A percentile compares a stretch with the other conserved stretches of the same genome.
phyloP scores from a whole-genome alignment of 2,329 filamentous ascomycete genomes.

The Hypoxylon sp. region DNA sequence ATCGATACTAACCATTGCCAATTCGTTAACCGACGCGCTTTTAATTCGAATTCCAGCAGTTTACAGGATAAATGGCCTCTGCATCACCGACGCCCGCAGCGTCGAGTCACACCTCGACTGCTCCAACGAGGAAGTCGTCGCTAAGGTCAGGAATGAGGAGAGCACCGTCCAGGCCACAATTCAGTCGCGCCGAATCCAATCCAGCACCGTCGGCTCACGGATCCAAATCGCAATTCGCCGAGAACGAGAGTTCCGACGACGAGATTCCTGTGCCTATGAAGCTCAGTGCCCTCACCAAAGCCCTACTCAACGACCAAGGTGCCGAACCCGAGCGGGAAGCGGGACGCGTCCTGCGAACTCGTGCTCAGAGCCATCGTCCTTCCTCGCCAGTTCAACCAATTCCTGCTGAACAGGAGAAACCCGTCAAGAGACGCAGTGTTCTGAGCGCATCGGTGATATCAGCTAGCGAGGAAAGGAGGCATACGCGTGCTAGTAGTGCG shows the following conservation, averaged over 20 bases:
- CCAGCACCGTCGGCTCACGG: slow-evolving; percentile 50
- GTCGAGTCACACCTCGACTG: slow-evolving; percentile 58
- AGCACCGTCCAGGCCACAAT: slow-evolving; percentile 59
- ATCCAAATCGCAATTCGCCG: slow-evolving; percentile 59
- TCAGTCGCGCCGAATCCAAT: slow-evolving; percentile 61
- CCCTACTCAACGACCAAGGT: slow-evolving; percentile 75
- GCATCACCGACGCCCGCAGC: slow-evolving; percentile 61
- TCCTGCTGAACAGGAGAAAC: slow-evolving; percentile 45
- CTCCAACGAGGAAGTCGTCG: slow-evolving; percentile 63
- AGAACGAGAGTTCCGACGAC: slow-evolving; percentile 92
- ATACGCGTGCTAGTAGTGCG: slow-evolving; percentile 61
- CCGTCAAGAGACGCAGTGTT: slow-evolving; percentile 61
- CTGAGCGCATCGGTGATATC: slow-evolving; percentile 60
- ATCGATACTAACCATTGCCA: slow-evolving; percentile 47
- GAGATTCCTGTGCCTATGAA: slow-evolving; percentile 93
- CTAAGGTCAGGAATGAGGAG: slow-evolving; percentile 67
- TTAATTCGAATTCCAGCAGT: slow-evolving; percentile 24
- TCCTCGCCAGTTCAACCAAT: slow-evolving; percentile 57
- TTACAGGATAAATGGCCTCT: slow-evolving; percentile 44
- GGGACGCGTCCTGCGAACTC: slow-evolving; percentile 55
- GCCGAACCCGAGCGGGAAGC: slow-evolving; percentile 60
- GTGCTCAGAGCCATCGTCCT: slow-evolving; percentile 58
- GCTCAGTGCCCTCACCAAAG: slow-evolving; percentile 91
- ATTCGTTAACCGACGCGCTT: slow-evolving; percentile 45
- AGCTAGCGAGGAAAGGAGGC: slow-evolving; percentile 58